Percentiles rank a stretch among this genome's conserved stretches.
Conservation (phyloP, 140 eudicot species). For the Erigeron philadelphicus region DNA sequence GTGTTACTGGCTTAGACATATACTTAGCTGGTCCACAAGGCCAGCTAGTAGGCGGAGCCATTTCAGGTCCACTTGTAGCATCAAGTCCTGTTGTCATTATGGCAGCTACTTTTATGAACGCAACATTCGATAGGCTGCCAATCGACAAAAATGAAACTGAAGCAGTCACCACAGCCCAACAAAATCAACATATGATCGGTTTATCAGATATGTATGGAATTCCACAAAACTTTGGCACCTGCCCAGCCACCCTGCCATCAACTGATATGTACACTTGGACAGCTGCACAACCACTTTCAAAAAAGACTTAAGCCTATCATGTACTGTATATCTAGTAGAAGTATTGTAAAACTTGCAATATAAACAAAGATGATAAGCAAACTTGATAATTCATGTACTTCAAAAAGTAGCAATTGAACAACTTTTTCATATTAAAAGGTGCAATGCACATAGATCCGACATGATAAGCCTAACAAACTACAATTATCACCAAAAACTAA, state of each 20-base stretch:
- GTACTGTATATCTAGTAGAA: neutral
- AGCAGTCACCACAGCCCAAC: neutral
- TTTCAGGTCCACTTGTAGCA: constrained; percentile 49
- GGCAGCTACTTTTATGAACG: constrained; percentile 62
- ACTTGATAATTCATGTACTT: constrained; percentile 20
- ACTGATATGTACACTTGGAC: constrained; percentile 35
- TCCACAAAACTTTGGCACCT: constrained; percentile 30
- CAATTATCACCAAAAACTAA: constrained; percentile 9
- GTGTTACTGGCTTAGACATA: constrained; percentile 44
- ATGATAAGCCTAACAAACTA: constrained; percentile 13
- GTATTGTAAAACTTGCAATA: neutral
- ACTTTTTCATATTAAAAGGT: neutral
- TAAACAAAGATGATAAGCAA: neutral
- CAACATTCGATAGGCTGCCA: constrained; percentile 47
- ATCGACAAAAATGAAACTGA: constrained; percentile 35
- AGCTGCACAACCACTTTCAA: constrained; percentile 29
- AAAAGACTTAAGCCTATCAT: constrained; percentile 13
- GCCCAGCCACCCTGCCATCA: constrained; percentile 16
- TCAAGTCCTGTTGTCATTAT: constrained; percentile 55
- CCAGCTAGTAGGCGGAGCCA: constrained; percentile 53
- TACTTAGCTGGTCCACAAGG: constrained; percentile 57
- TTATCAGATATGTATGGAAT: constrained; percentile 31
- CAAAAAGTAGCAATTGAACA: neutral
- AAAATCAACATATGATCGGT: constrained; percentile 28
- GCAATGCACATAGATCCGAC: constrained; percentile 5